Evolutionary conservation across 306 rosid genomes (phyloP).

Genomic region (Hippophae rhamnoides): DNA sequence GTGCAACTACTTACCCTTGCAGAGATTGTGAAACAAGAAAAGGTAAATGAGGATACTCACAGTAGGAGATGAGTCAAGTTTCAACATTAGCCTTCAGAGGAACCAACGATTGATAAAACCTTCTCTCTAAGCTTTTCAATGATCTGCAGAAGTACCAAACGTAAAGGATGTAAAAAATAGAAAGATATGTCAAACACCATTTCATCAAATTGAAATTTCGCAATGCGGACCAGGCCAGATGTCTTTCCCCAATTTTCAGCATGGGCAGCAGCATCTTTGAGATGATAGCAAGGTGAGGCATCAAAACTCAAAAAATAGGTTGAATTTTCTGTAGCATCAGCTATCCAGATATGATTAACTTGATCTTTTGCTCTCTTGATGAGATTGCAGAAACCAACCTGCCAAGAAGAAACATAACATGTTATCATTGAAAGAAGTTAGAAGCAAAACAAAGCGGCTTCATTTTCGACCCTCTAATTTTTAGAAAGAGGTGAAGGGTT

Average conservation of each 20-base stretch:
- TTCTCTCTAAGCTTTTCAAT: slow-evolving; percentile 33
- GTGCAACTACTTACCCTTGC: background rate
- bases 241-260: slow-evolving; percentile 53
- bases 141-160: slow-evolving; percentile 33
- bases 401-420: slow-evolving; percentile 11
- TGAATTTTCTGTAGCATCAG: slow-evolving; percentile 69
- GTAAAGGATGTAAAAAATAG: slow-evolving; percentile 1
- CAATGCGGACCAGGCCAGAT: slow-evolving; percentile 41
- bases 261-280: slow-evolving; percentile 49
- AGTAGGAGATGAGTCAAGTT: background rate
- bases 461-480: background rate
- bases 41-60: slow-evolving; percentile 3
- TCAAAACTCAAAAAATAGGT: slow-evolving; percentile 56
- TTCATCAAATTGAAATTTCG: slow-evolving; percentile 8
- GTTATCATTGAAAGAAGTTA: background rate
- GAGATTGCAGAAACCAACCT: slow-evolving; percentile 85
- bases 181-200: slow-evolving; percentile 9
- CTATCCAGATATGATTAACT: slow-evolving; percentile 58
- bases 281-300: slow-evolving; percentile 47
- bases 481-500: no score
- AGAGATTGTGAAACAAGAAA: background rate
- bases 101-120: slow-evolving; percentile 28
- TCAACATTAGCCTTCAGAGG: slow-evolving; percentile 18
- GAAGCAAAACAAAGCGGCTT: background rate
- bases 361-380: slow-evolving; percentile 61